Evolutionary conservation across 176 grass and related monocot genomes (phyloP).

Genomic region (Hsuehochloa calcarea): DNA sequence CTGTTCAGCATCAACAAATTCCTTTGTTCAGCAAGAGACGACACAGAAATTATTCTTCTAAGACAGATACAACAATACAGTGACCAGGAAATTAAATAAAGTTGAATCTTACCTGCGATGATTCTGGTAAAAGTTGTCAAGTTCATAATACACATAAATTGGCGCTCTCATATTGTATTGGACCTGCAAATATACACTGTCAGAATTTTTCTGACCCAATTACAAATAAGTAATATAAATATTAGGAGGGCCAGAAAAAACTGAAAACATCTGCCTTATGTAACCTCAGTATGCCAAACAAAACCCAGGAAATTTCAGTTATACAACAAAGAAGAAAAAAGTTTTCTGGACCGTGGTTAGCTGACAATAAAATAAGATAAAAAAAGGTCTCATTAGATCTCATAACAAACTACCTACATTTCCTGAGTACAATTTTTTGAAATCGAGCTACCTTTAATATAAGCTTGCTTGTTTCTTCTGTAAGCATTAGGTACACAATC

Average conservation of each 20-base stretch:
- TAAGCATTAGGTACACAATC: conserved; percentile 59
- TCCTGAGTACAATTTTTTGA: conserved; percentile 70
- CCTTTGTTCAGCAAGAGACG: conserved; percentile 9
- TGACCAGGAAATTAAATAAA: conserved; percentile 20
- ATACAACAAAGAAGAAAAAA: not conserved
- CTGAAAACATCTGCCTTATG: not conserved
- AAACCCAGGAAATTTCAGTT: not conserved
- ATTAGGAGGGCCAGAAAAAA: not conserved
- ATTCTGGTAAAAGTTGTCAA: conserved; percentile 94
- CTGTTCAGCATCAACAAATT: conserved; percentile 37
- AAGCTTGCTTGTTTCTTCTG: conserved; percentile 70
- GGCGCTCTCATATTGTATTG: conserved; percentile 78
- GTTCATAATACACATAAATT: conserved; percentile 94
- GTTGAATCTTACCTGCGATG: conserved; percentile 66
- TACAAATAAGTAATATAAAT: conserved; percentile 15
- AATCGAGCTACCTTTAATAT: conserved; percentile 79
- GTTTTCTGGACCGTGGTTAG: not conserved
- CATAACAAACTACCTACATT: conserved; percentile 60
- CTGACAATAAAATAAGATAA: not conserved
- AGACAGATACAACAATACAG: not conserved
- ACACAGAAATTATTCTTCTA: not conserved
- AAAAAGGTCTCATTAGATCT: conserved; percentile 21
- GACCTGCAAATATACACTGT: conserved; percentile 49
- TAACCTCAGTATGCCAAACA: not conserved
- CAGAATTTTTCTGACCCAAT: conserved; percentile 1